Base-by-base conservation (phyloP, 768 basidiomycete species). In the Suillus variegatus region DNA sequence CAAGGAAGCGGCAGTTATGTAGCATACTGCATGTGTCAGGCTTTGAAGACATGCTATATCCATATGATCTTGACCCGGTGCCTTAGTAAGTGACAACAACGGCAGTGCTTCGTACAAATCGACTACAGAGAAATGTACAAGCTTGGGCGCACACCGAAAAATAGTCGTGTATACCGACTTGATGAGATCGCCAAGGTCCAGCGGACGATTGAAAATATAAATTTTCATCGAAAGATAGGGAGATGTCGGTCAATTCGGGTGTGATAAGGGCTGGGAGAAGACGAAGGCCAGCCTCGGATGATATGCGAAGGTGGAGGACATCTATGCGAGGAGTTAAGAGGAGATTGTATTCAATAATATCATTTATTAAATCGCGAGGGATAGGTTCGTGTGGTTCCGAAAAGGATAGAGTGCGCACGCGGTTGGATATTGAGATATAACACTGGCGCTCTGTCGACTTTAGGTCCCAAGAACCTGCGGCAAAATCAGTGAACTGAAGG, bases 381-480 rank as follows among this genome's bases (percentile, higher is more conserved):
- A 60, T 60, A 13, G 18, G 41, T 6, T 60, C 58, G 41, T 3
- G 25, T 20, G 25, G 41, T 18, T 60, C 58, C 12, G 41, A 60
- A 43, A 60, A 60, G 58, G 58, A 60, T 6, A 60, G 41, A 12
- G 41, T 60, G 41, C 58, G 58, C 18, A 60, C 58, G 28, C 58
- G 58, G 25, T 16, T 60, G 41, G 58, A 60, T 60, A 60, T 60
- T 20, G 58, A 60, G 18, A 13, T 8, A 32, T 60, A 60, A 32
- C 28, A 40, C 41, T 60, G 41, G 25, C 41, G 41, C 10, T 60
- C 58, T 28, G 58, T 7, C 5, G 58, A 60, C 25, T 60, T 7
- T 12, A 28, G 2, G 25, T 43, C 41, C 41, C 18, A 60, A 43
- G 40, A 32, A 20, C 28, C 58, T 60, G 18, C 28, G 6, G 6